phyloP scores from a whole-genome alignment of 805 yeast genomes.

The Saccharomycopsis guyanensis region DNA sequence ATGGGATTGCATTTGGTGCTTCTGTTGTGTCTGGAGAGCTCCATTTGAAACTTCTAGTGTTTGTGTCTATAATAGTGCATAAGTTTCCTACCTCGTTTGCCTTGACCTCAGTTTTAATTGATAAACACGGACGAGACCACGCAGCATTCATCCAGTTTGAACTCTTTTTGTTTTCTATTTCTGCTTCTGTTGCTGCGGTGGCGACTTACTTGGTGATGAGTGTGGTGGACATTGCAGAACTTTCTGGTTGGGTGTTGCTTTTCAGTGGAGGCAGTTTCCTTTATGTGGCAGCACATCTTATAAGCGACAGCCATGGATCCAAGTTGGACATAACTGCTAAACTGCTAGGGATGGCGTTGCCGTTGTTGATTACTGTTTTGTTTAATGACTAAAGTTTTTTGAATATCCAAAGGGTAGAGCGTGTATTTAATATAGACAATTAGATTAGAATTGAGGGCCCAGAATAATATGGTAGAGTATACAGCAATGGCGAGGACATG shows the following conservation, averaged over 20 bases:
- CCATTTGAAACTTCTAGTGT: slow-evolving; percentile 38
- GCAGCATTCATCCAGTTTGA: slow-evolving; percentile 34
- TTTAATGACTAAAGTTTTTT: slow-evolving; percentile 12
- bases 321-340: slow-evolving; percentile 19
- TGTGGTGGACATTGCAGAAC: slow-evolving; percentile 25
- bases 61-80: slow-evolving; percentile 57
- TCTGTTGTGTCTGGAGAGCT: slow-evolving; percentile 36
- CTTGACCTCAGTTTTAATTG: slow-evolving; percentile 42
- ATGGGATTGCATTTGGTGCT: slow-evolving; percentile 68
- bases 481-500: neutral
- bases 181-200: slow-evolving; percentile 58
- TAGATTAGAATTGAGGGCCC: too few species aligned
- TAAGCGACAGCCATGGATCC: slow-evolving; percentile 28
- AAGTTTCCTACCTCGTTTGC: slow-evolving; percentile 74
- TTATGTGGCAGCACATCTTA: slow-evolving; percentile 61
- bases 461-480: too few species aligned
- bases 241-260: slow-evolving; percentile 47
- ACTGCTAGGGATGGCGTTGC: slow-evolving; percentile 12
- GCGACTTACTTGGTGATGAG: slow-evolving; percentile 37
- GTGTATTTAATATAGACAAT: too few species aligned
- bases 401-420: too few species aligned
- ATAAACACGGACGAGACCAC: slow-evolving; percentile 29
- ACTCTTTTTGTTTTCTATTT: slow-evolving; percentile 43
- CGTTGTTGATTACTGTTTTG: neutral
- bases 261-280: slow-evolving; percentile 69